Evolutionary conservation across 106 monocot genomes (phyloP).

Genomic region (Iris macrosiphon): DNA sequence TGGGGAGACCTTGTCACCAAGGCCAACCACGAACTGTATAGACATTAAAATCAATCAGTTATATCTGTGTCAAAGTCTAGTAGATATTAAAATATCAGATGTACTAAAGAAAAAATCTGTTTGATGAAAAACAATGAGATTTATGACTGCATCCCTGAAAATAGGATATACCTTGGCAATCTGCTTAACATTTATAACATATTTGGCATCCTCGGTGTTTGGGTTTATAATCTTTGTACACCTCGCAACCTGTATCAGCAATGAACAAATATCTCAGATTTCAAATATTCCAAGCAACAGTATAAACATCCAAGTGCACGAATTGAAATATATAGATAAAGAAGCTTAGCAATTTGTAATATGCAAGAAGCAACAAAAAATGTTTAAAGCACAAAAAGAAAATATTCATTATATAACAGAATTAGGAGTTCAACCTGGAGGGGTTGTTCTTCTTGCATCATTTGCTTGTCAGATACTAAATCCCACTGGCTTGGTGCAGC

Average conservation of each 20-base stretch:
- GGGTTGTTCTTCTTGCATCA: conserved; percentile 99
- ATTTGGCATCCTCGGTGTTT: conserved; percentile 95
- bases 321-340: no score
- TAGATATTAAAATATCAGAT: background rate
- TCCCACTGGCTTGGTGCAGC: conserved; percentile 98
- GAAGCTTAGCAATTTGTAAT: background rate
- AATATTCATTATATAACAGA: no score
- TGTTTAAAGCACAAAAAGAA: no score
- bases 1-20: conserved; percentile 97
- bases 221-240: conserved; percentile 95
- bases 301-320: no score
- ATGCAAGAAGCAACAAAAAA: background rate
- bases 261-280: background rate
- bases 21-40: conserved; percentile 93
- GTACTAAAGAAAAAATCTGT: no score
- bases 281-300: background rate
- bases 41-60: background rate
- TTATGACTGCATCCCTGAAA: background rate
- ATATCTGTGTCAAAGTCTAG: no score
- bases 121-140: background rate
- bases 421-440: conserved; percentile 47
- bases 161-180: conserved; percentile 70
- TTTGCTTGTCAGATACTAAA: conserved; percentile 94
- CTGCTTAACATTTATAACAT: conserved; percentile 98
- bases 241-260: conserved; percentile 70